Base-by-base conservation (phyloP, 495 filamentous ascomycete genomes). In the Xylaria telfairii region DNA sequence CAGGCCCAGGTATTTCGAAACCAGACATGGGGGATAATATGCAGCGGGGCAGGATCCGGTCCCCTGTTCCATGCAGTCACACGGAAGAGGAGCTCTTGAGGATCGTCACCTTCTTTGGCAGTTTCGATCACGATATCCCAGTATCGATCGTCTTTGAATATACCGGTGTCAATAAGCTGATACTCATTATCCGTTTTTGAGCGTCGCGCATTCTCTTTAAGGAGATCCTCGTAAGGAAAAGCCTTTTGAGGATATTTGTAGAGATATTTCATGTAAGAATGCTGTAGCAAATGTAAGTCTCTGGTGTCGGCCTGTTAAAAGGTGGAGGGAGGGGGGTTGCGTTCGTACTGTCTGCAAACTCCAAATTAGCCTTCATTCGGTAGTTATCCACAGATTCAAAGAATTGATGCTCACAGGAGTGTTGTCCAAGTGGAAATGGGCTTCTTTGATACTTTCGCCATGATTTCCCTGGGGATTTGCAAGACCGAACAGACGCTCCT, bases 71-170 rank as follows among this genome's bases (percentile, higher is more conserved):
- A 98, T 41, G 94, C 95, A 26, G 96, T 98, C 47, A 97, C 91
- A 72, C 95, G 93, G 84, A 98, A 98, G 46, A 97, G 86, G 19
- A 98, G 84, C 80, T 97, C 95, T 28, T 97, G 94, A 63, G 92
- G 90, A 74, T 97, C 91, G 54, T 97, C 90, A 10, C 87, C 88
- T 73, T 97, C 95, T 82, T 98, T 98, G 46, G 95, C 95, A 9
- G 92, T 95, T 82, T 98, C 95, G 72, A 98, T 97, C 79, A 95
- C 91, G 76, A 97, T 97, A 78, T 98, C 95, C 92, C 94, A 98
- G 81, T 98, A 98, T 62, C 91, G 84, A 76, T 96, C 91, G 19
- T 97, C 93, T n/a, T 93, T 86, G 76, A 98, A 98, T 65, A 92
- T 83, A n/a, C 91, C 93, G 0, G 95, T 96, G 77, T 98, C 96